Percentiles rank a stretch among this genome's conserved stretches.
Evolutionary conservation across 495 filamentous ascomycete species (phyloP).

Genomic region (Neurospora tetraspora): DNA sequence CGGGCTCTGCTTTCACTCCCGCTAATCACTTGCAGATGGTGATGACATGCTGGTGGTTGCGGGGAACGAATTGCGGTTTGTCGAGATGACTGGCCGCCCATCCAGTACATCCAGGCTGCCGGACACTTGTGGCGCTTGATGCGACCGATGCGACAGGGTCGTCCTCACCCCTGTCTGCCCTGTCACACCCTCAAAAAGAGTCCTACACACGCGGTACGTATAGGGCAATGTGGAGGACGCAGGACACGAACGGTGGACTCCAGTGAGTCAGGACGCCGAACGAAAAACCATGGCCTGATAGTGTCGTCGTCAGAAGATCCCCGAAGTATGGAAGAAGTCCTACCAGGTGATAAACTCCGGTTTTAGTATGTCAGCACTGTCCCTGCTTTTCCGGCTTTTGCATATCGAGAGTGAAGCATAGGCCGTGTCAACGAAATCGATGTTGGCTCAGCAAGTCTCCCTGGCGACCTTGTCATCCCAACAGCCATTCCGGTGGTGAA

Average conservation of each 20-base stretch:
- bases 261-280: conserved; percentile 1
- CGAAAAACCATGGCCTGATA: neutral
- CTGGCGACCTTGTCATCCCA: neutral
- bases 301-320: neutral
- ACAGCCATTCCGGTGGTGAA: neutral
- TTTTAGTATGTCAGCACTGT: neutral
- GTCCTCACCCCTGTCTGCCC: neutral
- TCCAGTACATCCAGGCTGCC: neutral
- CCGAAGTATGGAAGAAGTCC: neutral
- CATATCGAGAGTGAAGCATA: neutral
- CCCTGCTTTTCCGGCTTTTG: neutral
- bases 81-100: neutral
- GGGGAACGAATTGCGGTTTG: neutral
- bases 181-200: neutral
- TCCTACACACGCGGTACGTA: neutral
- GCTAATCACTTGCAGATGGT: neutral
- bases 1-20: neutral
- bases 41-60: neutral
- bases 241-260: neutral
- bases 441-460: neutral
- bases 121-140: neutral
- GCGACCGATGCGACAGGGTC: neutral
- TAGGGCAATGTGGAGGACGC: neutral
- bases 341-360: neutral
- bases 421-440: neutral